Conservation (phyloP, 352 stramenopile species). For the Phytophthora tubulina region DNA sequence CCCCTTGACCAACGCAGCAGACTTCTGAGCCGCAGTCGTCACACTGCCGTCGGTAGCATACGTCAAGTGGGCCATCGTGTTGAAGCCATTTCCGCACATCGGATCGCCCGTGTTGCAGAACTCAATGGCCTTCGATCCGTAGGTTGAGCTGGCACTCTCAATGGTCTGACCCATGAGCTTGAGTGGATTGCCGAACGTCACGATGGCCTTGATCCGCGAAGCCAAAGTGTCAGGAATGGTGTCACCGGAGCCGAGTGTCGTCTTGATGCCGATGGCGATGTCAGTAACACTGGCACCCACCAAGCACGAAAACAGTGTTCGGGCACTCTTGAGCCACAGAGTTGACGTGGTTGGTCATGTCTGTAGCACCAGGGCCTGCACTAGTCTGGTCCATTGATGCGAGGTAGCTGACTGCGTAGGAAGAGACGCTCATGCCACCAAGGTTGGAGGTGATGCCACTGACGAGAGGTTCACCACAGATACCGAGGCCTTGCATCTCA, state of each 20-base stretch:
- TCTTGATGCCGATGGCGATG: conserved; percentile 44
- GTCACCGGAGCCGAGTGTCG: conserved; percentile 30
- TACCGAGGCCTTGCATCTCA: conserved; percentile 36
- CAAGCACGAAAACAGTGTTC: conserved; percentile 41
- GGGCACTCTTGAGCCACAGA: conserved; percentile 40
- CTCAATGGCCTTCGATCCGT: conserved; percentile 44
- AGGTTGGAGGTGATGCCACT: conserved; percentile 34
- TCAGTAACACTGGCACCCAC: conserved; percentile 42
- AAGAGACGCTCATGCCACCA: conserved; percentile 40
- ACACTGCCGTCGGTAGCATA: conserved; percentile 44
- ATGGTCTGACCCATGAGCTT: conserved; percentile 40
- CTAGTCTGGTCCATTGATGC: conserved; percentile 33
- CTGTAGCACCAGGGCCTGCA: conserved; percentile 36
- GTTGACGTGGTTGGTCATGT: conserved; percentile 47
- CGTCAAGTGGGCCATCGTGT: conserved; percentile 44
- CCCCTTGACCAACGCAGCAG: conserved; percentile 34
- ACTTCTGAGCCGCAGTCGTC: conserved; percentile 32
- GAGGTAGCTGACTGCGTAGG: conserved; percentile 43
- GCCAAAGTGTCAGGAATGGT: conserved; percentile 32
- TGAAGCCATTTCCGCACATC: conserved; percentile 43
- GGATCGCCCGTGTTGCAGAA: conserved; percentile 44
- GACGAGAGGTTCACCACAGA: conserved; percentile 39
- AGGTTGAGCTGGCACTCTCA: conserved; percentile 30
- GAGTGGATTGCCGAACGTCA: conserved; percentile 49
- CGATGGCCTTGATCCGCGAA: conserved; percentile 44